Evolutionary conservation across 1,284 basidiomycete species (phyloP).

Genomic region (Peniophora sp.): DNA sequence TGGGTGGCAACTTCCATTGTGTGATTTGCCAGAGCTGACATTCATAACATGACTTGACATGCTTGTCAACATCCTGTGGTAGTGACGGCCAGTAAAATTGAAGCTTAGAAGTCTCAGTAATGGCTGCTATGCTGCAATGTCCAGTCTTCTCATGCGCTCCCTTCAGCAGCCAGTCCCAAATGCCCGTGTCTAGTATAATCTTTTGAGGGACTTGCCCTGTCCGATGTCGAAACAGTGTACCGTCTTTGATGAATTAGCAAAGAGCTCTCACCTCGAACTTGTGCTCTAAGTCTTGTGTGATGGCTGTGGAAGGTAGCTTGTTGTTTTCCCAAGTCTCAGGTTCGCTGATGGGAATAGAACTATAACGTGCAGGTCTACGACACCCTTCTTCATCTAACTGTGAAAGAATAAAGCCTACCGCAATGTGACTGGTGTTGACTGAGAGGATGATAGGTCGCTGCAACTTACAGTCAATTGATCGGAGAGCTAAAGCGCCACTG

Average conservation of each 20-base stretch:
- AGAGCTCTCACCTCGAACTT: constrained; percentile 8
- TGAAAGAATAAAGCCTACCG: constrained; percentile 22
- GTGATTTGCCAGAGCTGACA: constrained; percentile 1
- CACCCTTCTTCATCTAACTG: constrained; percentile 17
- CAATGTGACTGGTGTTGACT: constrained; percentile 25
- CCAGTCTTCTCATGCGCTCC: constrained; percentile 17
- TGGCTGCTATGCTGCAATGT: constrained; percentile 18
- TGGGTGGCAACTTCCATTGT: not conserved
- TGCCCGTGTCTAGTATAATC: constrained; percentile 3
- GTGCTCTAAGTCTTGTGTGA: not conserved
- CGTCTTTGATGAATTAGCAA: constrained; percentile 6
- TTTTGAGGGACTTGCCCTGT: constrained; percentile 9
- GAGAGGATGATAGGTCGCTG: constrained; percentile 19
- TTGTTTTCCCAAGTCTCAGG: constrained; percentile 16
- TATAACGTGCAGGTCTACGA: constrained; percentile 1
- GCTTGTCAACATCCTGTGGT: constrained; percentile 8
- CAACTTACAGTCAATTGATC: constrained; percentile 21
- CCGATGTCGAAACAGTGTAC: constrained; percentile 4
- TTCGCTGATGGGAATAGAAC: constrained; percentile 26
- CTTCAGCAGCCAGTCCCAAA: not conserved
- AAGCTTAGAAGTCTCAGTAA: constrained; percentile 13
- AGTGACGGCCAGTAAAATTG: constrained; percentile 26
- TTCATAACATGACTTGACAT: constrained; percentile 3
- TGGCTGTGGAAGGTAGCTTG: not conserved
- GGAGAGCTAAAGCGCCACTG: constrained; percentile 14